These are phyloP conservation scores for Termitomyces sp. DNA, from an alignment of 768 basidiomycete genomes.

Conservation along the genomic window DNA sequence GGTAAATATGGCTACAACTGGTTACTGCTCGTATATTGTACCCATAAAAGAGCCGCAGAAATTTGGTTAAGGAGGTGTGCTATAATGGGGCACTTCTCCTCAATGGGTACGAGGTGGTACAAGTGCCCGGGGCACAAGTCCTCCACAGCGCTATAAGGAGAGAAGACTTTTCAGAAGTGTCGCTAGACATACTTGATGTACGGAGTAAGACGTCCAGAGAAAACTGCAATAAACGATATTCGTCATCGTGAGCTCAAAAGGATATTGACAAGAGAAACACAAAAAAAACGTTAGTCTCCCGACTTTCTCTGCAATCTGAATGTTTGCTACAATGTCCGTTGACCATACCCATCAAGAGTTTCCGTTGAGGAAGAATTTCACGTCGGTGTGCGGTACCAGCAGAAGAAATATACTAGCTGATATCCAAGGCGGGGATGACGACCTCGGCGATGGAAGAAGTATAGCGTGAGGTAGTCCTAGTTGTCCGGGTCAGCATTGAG, in stretches of 20 bases:
- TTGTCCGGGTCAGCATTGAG: conserved; percentile 88
- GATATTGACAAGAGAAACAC: conserved; percentile 43
- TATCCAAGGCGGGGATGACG: conserved; percentile 88
- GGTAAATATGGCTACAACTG: conserved; percentile 4
- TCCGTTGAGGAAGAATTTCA: conserved; percentile 91
- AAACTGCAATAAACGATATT: conserved; percentile 45
- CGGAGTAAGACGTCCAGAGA: conserved; percentile 86
- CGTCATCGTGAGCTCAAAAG: too few species aligned
- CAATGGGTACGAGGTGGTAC: conserved; percentile 78
- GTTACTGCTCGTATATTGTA: conserved; percentile 81
- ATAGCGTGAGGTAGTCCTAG: conserved; percentile 79
- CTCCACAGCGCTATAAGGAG: conserved; percentile 58
- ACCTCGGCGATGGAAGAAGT: conserved; percentile 89
- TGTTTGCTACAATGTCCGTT: conserved; percentile 99
- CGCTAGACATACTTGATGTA: conserved; percentile 21
- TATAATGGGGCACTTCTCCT: conserved; percentile 79
- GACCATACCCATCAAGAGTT: conserved; percentile 82
- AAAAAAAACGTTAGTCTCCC: conserved; percentile 90
- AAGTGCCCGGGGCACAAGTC: conserved; percentile 82
- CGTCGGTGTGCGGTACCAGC: conserved; percentile 91
- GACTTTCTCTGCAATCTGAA: conserved; percentile 94
- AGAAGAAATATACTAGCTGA: conserved; percentile 95
- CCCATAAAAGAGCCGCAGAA: conserved; percentile 77
- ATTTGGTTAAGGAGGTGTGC: conserved; percentile 76
- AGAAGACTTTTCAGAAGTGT: not conserved